Evolutionary conservation across 2,329 filamentous ascomycete genomes (phyloP), one percentile per base, ranked within the genome.

Genomic region (Aquanectria penicillioides): DNA sequence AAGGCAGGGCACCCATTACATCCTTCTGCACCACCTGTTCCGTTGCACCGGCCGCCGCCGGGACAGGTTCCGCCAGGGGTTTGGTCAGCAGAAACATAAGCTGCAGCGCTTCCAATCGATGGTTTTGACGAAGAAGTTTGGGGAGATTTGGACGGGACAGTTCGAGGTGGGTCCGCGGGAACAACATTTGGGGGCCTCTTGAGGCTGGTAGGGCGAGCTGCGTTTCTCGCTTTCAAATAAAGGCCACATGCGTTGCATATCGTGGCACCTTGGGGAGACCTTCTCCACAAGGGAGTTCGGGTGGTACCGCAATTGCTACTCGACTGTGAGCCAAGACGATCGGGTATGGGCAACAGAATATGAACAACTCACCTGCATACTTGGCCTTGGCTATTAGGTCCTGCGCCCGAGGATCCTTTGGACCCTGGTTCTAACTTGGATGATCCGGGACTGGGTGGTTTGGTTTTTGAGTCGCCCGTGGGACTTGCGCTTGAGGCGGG

Each of bases 211-310:
- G 95, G 95, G 47, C 95, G 88, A 68, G 92, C 88, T 62, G 94
- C 91, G 73, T 98, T 98, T 66, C 95, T 88, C 9, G 94, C 94
- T 76, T 98, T 98, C 62, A 92, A 83, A 75, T 99, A 99, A 13
- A 99, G 83, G 36, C 95, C 95, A 72, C 95, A 99, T 6, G 95
- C 95, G 77, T 99, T 99, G 79, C 95, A 99, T 59, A 99, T 98
- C 23, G 93, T 97, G 52, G 93, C 91, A 25, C 95, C 95, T 69
- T 94, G 89, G 0, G 94, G 94, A 13, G 94, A 97, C 71, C 95
- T 87, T 73, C 95, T 88, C 95, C 95, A 99, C 31, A 99, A 79
- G 20, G 95, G 95, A 41, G 95, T 99, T 74, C 91, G 89, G 49
- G 93, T 97, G 13, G 95, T 98, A 57, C 90, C 90, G 74, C 95